Evolutionary conservation across 306 rosid species (phyloP), one percentile per base, ranked within the genome.

Genomic region (Quercus glauca): DNA sequence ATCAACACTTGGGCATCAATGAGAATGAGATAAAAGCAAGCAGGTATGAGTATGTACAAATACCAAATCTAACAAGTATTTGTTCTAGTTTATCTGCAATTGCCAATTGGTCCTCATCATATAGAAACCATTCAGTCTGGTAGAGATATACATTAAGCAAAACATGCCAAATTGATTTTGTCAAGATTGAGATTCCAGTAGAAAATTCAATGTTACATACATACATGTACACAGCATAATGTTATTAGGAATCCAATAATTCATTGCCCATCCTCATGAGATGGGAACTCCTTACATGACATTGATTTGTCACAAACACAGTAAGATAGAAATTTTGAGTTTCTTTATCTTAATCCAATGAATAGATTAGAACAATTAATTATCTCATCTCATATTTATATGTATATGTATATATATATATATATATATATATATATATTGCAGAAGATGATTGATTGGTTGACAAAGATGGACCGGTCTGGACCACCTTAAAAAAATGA

Each of bases 101-200:
- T 35, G 41, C 41, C 8, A 35, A 35, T 35, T 35, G 97, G 56
- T 74, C 65, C 74, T 83, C 92, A 55, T 92, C 96, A 81, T 92
- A 94, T 73, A 94, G 80, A 94, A 92, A 76, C 98, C 98, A 81
- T 97, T 51, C 90, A 92, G 98, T 35, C 41, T 35, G 41, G 41
- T 35, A 35, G 41, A 35, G 41, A 67, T 91, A 93, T 82, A 90
- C 96, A 82, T 94, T 92, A 80, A 94, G 81, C 97, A 92, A 76
- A 79, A 78, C 77, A 69, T 37, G 15, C 51, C 57, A 80, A 74
- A 76, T 31, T 81, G 70, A 60, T 79, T 61, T 43, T 41, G 49
- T 79, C 83, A 82, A 59, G 91, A 83, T 83, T 90, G 87, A 2
- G 84, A 61, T 85, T 92, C 85, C 60, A 94, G 79, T 61, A 92